These are phyloP conservation scores for Talaromyces sp. DNA, from an alignment of 2,329 filamentous ascomycete species.

Conservation along the genomic window DNA sequence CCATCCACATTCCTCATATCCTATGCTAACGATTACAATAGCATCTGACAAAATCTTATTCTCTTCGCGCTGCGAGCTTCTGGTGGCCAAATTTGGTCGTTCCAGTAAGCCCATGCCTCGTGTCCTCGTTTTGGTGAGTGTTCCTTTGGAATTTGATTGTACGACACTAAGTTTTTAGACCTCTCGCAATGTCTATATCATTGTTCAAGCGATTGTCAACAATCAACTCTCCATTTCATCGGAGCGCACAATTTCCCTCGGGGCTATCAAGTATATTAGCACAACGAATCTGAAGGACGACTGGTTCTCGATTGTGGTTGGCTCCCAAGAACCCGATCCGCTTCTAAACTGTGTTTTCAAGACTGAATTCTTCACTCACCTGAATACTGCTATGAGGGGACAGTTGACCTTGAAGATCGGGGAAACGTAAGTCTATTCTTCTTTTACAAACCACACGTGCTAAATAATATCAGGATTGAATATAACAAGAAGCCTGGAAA, in stretches of 20 bases:
- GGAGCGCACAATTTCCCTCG: constrained; percentile 77
- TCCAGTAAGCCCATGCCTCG: constrained; percentile 91
- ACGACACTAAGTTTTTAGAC: constrained; percentile 49
- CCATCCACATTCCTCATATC: background rate
- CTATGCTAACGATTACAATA: constrained; percentile 19
- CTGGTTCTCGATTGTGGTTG: constrained; percentile 91
- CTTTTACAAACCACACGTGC: constrained; percentile 21
- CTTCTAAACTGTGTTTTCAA: constrained; percentile 91
- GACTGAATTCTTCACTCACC: constrained; percentile 93
- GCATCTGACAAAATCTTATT: constrained; percentile 71
- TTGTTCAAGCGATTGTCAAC: constrained; percentile 79
- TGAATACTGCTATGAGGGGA: constrained; percentile 74
- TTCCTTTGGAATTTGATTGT: background rate
- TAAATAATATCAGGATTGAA: constrained; percentile 59
- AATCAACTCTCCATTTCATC: constrained; percentile 75
- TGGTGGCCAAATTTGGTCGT: constrained; percentile 92
- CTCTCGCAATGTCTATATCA: constrained; percentile 80
- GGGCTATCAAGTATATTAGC: constrained; percentile 83
- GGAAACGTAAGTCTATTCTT: constrained; percentile 52
- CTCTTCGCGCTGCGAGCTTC: constrained; percentile 82
- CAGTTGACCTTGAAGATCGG: constrained; percentile 77
- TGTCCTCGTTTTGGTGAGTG: constrained; percentile 65
- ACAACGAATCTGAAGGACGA: constrained; percentile 82
- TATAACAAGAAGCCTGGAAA: constrained; percentile 99
- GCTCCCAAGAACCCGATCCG: constrained; percentile 93